These are phyloP conservation scores for Ceriops decandra DNA, from an alignment of 345 rosid genomes.

Conservation along the genomic window DNA sequence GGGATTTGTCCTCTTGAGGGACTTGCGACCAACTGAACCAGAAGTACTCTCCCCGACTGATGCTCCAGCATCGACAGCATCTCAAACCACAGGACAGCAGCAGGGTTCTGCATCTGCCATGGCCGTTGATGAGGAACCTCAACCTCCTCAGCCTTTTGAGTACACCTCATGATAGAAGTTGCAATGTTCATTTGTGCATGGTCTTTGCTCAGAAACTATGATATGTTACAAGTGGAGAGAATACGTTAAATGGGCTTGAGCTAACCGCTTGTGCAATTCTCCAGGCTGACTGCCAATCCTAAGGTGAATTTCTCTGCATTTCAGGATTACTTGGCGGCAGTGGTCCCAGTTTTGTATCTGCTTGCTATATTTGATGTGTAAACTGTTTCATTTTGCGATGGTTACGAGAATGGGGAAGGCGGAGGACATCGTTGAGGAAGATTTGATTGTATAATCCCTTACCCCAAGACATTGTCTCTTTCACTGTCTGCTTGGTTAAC, in stretches of 20 bases:
- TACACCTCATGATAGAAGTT: conserved; percentile 45
- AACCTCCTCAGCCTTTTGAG: conserved; percentile 95
- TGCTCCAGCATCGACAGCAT: conserved; percentile 64
- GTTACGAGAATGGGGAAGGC: neutral
- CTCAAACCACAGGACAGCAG: conserved; percentile 52
- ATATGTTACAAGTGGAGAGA: neutral
- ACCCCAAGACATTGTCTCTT: neutral
- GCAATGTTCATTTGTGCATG: neutral
- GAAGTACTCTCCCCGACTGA: conserved; percentile 93
- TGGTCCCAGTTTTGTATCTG: neutral
- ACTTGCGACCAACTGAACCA: conserved; percentile 67
- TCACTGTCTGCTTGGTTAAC: neutral
- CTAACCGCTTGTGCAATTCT: neutral
- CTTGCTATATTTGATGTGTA: neutral
- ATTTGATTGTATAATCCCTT: neutral
- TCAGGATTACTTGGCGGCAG: neutral
- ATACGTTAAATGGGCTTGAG: conserved; percentile 4
- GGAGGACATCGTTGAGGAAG: neutral
- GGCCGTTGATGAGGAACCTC: conserved; percentile 96
- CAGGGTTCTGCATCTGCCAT: conserved; percentile 75
- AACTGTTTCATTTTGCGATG: neutral
- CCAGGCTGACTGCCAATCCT: neutral
- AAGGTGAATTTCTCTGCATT: neutral
- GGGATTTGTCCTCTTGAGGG: conserved; percentile 92
- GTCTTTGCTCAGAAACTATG: neutral